Percentiles rank a stretch among this genome's conserved stretches.
phyloP scores from a whole-genome alignment of 352 stramenopile species.

The Globisporangium recalcitrans region DNA sequence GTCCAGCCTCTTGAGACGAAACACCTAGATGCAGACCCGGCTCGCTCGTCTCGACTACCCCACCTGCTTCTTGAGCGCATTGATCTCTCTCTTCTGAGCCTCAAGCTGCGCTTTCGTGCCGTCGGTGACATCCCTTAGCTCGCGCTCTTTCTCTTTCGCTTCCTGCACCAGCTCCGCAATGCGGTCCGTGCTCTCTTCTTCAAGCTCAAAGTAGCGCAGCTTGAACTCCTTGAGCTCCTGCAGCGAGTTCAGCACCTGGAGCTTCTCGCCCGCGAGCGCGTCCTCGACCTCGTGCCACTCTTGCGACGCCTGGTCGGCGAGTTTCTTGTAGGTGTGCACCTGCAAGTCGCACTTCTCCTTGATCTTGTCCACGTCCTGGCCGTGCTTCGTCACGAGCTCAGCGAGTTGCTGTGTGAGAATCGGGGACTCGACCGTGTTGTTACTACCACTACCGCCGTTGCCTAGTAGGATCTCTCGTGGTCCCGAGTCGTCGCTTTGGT shows the following conservation, averaged over 20 bases:
- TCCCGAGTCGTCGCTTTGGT: neutral
- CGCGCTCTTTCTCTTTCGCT: slow-evolving; percentile 42
- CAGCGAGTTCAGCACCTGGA: slow-evolving; percentile 41
- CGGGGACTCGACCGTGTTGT: neutral
- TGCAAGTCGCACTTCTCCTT: slow-evolving; percentile 53
- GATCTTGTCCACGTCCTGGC: slow-evolving; percentile 35
- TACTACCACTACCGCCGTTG: no score
- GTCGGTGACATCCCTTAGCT: slow-evolving; percentile 25
- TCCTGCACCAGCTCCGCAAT: slow-evolving; percentile 64
- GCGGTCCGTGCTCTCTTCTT: slow-evolving; percentile 51
- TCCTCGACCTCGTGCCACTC: slow-evolving; percentile 74
- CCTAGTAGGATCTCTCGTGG: neutral
- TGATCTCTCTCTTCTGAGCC: slow-evolving; percentile 29
- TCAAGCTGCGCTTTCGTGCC: slow-evolving; percentile 10
- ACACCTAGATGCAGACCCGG: no score
- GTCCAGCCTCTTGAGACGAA: neutral
- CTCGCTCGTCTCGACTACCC: no score
- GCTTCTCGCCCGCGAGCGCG: slow-evolving; percentile 49
- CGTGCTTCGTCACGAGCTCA: slow-evolving; percentile 36
- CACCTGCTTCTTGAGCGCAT: slow-evolving; percentile 35
- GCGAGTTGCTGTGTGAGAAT: slow-evolving; percentile 25
- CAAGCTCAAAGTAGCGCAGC: slow-evolving; percentile 54
- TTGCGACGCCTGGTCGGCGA: slow-evolving; percentile 49
- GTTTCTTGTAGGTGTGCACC: slow-evolving; percentile 56
- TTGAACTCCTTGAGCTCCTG: slow-evolving; percentile 78